These are phyloP conservation scores for Aspergillus sp. DNA, from an alignment of 2,329 filamentous ascomycete species.

Conservation along the genomic window DNA sequence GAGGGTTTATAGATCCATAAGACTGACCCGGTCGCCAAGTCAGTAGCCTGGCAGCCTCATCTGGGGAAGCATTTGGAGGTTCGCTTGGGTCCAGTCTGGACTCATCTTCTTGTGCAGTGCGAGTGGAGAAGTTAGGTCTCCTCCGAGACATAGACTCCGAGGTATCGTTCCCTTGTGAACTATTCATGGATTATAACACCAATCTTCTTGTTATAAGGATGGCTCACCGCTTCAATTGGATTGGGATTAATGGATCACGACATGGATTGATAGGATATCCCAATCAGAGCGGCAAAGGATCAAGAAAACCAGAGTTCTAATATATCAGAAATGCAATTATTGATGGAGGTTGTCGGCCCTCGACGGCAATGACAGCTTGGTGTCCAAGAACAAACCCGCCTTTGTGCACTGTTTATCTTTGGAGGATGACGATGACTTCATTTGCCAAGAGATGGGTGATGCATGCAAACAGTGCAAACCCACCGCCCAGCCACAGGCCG, in stretches of 20 bases:
- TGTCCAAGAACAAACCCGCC: not conserved
- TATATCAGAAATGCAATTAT: not conserved
- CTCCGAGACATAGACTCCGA: constrained; percentile 32
- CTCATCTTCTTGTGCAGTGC: constrained; percentile 39
- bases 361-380: not conserved
- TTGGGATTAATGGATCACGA: not conserved
- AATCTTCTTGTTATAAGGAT: constrained; percentile 2
- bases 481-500: constrained; percentile 13
- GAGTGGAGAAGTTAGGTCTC: constrained; percentile 41
- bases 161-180: constrained; percentile 18
- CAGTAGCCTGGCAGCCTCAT: constrained; percentile 24
- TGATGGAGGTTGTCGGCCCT: not conserved
- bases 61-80: constrained; percentile 19
- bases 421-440: constrained; percentile 22
- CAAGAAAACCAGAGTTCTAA: not conserved
- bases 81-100: constrained; percentile 36
- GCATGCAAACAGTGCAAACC: constrained; percentile 35
- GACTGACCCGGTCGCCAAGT: constrained; percentile 23
- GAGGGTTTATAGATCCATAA: constrained; percentile 25
- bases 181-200: constrained; percentile 22
- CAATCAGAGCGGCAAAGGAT: not conserved
- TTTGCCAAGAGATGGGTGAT: not conserved
- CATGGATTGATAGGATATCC: not conserved
- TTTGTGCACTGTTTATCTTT: not conserved
- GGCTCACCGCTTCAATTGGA: constrained; percentile 3